phyloP scores from a whole-genome alignment of 2,329 filamentous ascomycete species.

The Sporothrix humicola region DNA sequence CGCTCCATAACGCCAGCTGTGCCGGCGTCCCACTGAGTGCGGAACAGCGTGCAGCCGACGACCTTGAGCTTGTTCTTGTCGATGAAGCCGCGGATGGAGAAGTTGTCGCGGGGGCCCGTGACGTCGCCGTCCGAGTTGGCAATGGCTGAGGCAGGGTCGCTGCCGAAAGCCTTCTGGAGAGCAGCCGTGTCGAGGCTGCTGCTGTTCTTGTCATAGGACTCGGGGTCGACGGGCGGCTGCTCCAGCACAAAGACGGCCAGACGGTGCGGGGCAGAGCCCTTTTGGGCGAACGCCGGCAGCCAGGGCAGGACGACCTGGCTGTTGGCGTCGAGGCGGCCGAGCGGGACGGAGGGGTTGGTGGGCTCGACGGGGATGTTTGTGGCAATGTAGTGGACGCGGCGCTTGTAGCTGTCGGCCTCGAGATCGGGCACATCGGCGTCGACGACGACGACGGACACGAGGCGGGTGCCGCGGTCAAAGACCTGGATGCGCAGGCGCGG shows the following conservation, averaged over 20 bases:
- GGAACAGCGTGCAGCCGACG: conserved; percentile 86
- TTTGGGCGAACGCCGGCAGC: conserved; percentile 85
- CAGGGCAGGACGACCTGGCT: conserved; percentile 77
- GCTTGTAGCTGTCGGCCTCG: conserved; percentile 75
- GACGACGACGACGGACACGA: conserved; percentile 83
- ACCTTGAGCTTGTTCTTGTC: conserved; percentile 71
- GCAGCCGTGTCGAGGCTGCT: conserved; percentile 59
- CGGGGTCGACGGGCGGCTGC: conserved; percentile 71
- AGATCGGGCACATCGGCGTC: conserved; percentile 89
- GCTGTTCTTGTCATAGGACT: conserved; percentile 57
- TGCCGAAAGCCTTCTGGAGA: conserved; percentile 58
- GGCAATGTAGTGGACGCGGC: conserved; percentile 87
- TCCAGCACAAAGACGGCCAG: conserved; percentile 82
- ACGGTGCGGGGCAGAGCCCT: conserved; percentile 90
- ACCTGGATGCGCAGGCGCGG: conserved; percentile 82
- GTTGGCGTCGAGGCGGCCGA: conserved; percentile 63
- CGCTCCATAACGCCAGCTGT: conserved; percentile 87
- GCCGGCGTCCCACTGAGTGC: conserved; percentile 85
- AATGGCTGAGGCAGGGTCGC: conserved; percentile 32
- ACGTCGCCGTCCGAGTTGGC: conserved; percentile 24
- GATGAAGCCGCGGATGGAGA: conserved; percentile 76
- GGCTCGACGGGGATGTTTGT: conserved; percentile 63
- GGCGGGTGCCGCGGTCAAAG: conserved; percentile 79
- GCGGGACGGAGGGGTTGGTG: conserved; percentile 64
- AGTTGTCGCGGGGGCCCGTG: conserved; percentile 61